Evolutionary conservation across 495 filamentous ascomycete genomes (phyloP), one percentile per base, ranked within the genome.

Genomic region (Recurvomyces mirabilis): DNA sequence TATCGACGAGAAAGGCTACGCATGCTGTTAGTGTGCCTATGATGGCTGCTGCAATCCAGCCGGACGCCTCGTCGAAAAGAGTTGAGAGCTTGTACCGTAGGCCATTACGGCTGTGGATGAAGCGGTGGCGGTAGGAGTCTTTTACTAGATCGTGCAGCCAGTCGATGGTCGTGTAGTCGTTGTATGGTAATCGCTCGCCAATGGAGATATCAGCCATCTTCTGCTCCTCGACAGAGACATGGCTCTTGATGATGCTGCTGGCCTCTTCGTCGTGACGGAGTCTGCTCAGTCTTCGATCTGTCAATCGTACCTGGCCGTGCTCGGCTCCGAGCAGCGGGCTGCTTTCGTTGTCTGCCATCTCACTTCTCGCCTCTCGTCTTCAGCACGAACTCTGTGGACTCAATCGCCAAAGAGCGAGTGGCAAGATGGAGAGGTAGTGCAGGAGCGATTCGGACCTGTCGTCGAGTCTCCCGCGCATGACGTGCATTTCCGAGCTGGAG

Each of bases 101-200:
- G 2, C 69, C 65, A 51, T 51, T 54, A 15, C 55, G 55, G 15
- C 57, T 46, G 38, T 64, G 61, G 31, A 75, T 50, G 41, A 53
- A 49, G 26, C 71, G 61, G 43, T 58, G 63, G 15, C 72, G 69
- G 51, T 68, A 73, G n/a, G 72, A 71, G 46, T 73, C 69, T 61
- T 75, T 75, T 49, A 72, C 72, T 45, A 77, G 53, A 48, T 75
- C 73, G 54, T 75, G 73, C 38, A 75, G 62, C 70, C 71, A 76
- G 55, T 77, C 73, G 50, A 74, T 71, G 2, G 71, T 74, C 4
- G 68, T 69, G 54, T 75, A 75, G 47, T 72, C 67, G 56, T 74
- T 73, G 57, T 75, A 77, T 5, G 69, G 69, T 36, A 77, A 52
- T 17, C 73, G 57, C 52, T 76, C 73, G 19, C 73, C 72, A 17